Conservation (phyloP, 2,329 filamentous ascomycete species). For the Calycina marina region DNA sequence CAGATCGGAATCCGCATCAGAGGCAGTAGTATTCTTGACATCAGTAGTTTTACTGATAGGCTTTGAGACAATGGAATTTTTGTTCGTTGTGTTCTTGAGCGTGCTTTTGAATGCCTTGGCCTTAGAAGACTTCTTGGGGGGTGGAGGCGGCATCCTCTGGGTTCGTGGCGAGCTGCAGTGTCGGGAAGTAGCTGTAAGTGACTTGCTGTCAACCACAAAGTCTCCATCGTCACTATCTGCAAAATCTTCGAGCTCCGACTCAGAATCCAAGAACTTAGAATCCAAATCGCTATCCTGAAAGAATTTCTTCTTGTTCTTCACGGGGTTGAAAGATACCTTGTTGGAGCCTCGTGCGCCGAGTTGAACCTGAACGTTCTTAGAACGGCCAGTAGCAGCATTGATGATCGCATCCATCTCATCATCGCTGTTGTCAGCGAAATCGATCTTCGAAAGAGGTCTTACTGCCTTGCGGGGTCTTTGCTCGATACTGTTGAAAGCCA, state of each 20-base stretch:
- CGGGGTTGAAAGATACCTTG: constrained; percentile 1
- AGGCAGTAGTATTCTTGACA: constrained; percentile 6
- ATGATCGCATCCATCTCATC: constrained; percentile 7
- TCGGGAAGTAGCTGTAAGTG: constrained; percentile 2
- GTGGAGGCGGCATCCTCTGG: neutral
- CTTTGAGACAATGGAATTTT: neutral
- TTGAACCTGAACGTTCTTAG: constrained; percentile 11
- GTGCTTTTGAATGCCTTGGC: no score
- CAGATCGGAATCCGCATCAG: neutral
- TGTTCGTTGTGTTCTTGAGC: no score
- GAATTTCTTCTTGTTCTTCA: no score
- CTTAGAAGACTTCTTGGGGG: no score
- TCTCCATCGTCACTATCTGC: constrained; percentile 10
- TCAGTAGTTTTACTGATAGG: neutral
- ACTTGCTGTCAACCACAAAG: constrained; percentile 8
- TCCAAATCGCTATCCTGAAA: no score
- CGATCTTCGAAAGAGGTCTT: constrained; percentile 7
- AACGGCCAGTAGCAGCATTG: neutral
- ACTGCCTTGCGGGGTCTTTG: constrained; percentile 10
- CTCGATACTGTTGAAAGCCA: constrained; percentile 21
- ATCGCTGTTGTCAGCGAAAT: constrained; percentile 6
- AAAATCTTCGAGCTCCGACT: constrained; percentile 10
- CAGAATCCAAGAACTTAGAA: constrained; percentile 9
- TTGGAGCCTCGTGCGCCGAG: constrained; percentile 16
- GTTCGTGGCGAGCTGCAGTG: neutral